Percentiles rank a stretch among this genome's conserved stretches.
phyloP scores from a whole-genome alignment of 2,329 filamentous ascomycete genomes.

The Epichloe coenophiala region DNA sequence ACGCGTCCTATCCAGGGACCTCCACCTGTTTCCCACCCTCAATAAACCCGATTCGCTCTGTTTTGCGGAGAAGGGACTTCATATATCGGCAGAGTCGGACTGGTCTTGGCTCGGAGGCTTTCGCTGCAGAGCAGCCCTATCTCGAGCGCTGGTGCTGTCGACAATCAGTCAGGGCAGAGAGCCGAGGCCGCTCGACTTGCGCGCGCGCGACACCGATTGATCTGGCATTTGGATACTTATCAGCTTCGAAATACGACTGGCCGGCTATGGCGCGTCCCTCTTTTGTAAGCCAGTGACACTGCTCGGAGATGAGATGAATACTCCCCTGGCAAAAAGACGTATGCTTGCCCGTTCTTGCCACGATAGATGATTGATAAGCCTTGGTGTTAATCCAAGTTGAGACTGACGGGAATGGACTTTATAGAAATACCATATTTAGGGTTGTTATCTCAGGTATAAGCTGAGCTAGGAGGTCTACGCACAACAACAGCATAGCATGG shows the following conservation, averaged over 20 bases:
- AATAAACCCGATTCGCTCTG: not conserved
- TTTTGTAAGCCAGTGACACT: conserved; percentile 1
- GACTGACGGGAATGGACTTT: not conserved
- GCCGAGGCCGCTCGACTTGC: not conserved
- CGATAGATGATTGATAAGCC: too few species aligned
- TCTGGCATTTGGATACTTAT: not conserved
- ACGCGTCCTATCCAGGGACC: not conserved
- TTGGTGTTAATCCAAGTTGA: not conserved
- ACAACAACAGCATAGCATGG: conserved; percentile 38
- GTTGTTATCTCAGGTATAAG: not conserved
- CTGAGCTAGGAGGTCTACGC: not conserved
- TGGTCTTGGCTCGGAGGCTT: not conserved
- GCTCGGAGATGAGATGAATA: conserved; percentile 1
- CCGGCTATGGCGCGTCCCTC: conserved; percentile 2
- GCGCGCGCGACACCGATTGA: not conserved
- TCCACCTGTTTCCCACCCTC: not conserved
- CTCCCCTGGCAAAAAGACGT: not conserved
- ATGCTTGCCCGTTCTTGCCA: not conserved
- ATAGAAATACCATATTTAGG: conserved; percentile 1
- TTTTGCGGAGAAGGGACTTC: not conserved
- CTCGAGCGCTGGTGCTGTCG: not conserved
- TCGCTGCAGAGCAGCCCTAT: not conserved
- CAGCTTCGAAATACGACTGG: not conserved
- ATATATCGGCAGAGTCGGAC: not conserved
- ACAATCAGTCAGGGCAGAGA: not conserved